phyloP scores from a whole-genome alignment of 345 rosid species.

The Sisymbrium altissimum region DNA sequence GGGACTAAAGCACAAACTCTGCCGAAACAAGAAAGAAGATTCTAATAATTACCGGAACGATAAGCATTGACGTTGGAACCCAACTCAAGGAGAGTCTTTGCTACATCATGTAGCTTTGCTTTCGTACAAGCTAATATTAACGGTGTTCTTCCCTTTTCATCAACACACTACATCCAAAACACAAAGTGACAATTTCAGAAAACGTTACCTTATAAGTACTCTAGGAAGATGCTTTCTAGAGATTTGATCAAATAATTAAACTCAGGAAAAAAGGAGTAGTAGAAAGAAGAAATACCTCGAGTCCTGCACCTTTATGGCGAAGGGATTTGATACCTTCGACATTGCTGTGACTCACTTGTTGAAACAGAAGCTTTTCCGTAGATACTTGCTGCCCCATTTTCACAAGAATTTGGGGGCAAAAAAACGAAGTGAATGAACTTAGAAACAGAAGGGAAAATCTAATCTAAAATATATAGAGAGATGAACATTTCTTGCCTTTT shows the following conservation, averaged over 20 bases:
- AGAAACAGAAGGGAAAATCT: no score
- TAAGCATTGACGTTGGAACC: slow-evolving; percentile 82
- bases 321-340: slow-evolving; percentile 69
- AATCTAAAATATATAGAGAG: no score
- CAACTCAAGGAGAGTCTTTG: slow-evolving; percentile 70
- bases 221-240: not conserved
- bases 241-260: not conserved
- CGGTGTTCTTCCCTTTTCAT: slow-evolving; percentile 88
- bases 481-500: no score
- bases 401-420: not conserved
- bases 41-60: slow-evolving; percentile 54
- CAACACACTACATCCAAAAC: slow-evolving; percentile 58
- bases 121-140: slow-evolving; percentile 74
- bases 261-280: not conserved
- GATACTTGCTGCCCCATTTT: slow-evolving; percentile 35
- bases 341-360: slow-evolving; percentile 59
- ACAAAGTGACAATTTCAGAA: not conserved
- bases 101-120: slow-evolving; percentile 52
- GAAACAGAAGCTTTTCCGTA: slow-evolving; percentile 59
- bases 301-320: slow-evolving; percentile 64
- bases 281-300: slow-evolving; percentile 48
- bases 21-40: not conserved
- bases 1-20: not conserved
- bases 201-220: not conserved
- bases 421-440: not conserved